A percentile compares a stretch with the other conserved stretches of the same genome.
Evolutionary conservation across 345 rosid species (phyloP).

Genomic region (Luvunga scandens): DNA sequence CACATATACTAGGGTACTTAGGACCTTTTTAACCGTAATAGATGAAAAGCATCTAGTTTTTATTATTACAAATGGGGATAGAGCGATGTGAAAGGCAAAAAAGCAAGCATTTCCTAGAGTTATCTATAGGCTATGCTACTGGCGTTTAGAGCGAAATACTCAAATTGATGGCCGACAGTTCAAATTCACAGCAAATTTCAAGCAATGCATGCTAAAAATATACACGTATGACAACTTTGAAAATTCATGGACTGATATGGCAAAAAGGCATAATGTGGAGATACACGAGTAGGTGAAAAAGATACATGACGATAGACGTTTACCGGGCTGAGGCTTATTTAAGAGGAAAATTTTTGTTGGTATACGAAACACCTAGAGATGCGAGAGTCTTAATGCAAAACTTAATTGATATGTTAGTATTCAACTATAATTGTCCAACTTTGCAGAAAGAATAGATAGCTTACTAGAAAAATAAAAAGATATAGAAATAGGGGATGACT

Average conservation of each 20-base stretch:
- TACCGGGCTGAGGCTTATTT: too few species aligned
- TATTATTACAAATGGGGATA: neutral
- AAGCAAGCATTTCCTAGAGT: neutral
- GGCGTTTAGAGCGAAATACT: neutral
- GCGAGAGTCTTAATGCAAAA: too few species aligned
- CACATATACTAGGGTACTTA: neutral
- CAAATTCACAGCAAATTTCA: neutral
- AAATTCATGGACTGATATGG: neutral
- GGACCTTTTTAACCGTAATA: neutral
- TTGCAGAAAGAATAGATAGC: too few species aligned
- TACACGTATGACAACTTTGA: neutral
- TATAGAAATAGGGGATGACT: too few species aligned
- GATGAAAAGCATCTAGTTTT: neutral
- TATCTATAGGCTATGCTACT: neutral
- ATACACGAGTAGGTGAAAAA: too few species aligned
- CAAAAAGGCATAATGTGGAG: too few species aligned
- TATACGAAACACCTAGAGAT: too few species aligned
- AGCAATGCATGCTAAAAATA: neutral
- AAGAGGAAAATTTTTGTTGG: too few species aligned
- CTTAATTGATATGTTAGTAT: too few species aligned
- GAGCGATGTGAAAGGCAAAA: neutral
- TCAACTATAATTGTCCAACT: too few species aligned
- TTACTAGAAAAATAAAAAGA: too few species aligned
- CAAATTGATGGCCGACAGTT: neutral
- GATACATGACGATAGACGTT: too few species aligned